phyloP scores from a whole-genome alignment of 495 filamentous ascomycete genomes.

The Penicillium riverlandense region DNA sequence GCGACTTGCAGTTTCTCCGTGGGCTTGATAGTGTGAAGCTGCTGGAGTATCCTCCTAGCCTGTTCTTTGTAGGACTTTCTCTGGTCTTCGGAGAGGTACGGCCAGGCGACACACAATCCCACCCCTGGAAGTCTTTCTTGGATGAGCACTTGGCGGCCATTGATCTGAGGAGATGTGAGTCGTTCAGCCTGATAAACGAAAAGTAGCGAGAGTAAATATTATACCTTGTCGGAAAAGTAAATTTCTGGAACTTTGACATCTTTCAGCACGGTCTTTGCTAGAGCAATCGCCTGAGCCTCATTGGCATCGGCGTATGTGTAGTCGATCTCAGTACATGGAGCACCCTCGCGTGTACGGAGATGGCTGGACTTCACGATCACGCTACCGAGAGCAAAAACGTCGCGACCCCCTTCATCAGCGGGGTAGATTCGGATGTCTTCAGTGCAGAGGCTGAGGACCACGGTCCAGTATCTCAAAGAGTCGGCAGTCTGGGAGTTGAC shows the following conservation, averaged over 20 bases:
- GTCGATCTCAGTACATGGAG: constrained; percentile 11
- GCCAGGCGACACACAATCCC: constrained; percentile 35
- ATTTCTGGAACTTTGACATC: constrained; percentile 33
- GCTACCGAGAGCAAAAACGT: constrained; percentile 40
- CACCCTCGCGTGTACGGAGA: constrained; percentile 13
- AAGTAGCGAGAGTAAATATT: constrained; percentile 4
- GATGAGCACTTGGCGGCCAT: constrained; percentile 27
- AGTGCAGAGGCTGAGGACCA: constrained; percentile 25
- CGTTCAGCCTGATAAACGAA: constrained; percentile 1
- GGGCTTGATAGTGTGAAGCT: constrained; percentile 18
- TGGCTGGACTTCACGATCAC: constrained; percentile 41
- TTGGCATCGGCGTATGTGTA: constrained; percentile 37
- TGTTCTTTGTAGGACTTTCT: constrained; percentile 35
- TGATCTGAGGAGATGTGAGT: constrained; percentile 26
- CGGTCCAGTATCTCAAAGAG: constrained; percentile 30
- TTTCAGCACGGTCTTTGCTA: constrained; percentile 20
- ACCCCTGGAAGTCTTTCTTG: constrained; percentile 39
- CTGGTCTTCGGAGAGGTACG: constrained; percentile 29
- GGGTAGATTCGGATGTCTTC: constrained; percentile 25
- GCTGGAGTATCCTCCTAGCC: constrained; percentile 24
- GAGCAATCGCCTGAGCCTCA: constrained; percentile 26
- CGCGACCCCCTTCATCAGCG: constrained; percentile 27
- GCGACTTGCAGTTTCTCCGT: constrained; percentile 8
- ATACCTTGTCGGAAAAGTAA: constrained; percentile 37
- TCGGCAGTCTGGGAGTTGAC: constrained; percentile 21